Evolutionary conservation across 2,329 filamentous ascomycete species (phyloP).

Genomic region (Alternaria triticina): DNA sequence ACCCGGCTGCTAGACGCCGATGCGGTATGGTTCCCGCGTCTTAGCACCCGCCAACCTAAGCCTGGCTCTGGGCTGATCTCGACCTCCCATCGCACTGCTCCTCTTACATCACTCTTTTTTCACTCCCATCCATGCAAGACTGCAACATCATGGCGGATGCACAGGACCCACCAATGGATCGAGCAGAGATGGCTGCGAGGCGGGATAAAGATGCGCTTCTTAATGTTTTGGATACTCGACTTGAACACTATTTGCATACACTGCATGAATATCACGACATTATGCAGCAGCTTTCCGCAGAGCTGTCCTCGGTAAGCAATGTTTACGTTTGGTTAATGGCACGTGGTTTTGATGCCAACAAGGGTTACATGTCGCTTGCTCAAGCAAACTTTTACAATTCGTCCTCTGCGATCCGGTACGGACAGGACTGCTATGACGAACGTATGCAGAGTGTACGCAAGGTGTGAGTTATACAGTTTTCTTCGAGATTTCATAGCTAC

Average conservation of each 20-base stretch:
- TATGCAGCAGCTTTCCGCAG: slow-evolving; percentile 59
- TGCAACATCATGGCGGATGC: slow-evolving; percentile 15
- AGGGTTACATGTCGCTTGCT: slow-evolving; percentile 64
- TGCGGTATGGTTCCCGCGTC: slow-evolving; percentile 23
- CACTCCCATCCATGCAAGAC: neutral
- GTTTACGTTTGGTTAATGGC: neutral
- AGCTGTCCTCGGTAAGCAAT: slow-evolving; percentile 61
- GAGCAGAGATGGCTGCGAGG: neutral
- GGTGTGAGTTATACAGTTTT: slow-evolving; percentile 46
- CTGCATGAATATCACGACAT: slow-evolving; percentile 71
- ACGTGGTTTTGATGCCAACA: neutral
- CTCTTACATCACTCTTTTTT: neutral
- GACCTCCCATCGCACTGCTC: neutral
- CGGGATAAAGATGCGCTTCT: slow-evolving; percentile 39
- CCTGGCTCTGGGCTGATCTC: neutral
- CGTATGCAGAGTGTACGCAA: slow-evolving; percentile 69
- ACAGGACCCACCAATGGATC: neutral
- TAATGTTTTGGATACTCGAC: slow-evolving; percentile 64
- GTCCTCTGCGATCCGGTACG: slow-evolving; percentile 68
- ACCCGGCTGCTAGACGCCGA: slow-evolving; percentile 15
- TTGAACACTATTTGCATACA: slow-evolving; percentile 69
- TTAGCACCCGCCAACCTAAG: neutral
- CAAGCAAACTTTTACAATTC: slow-evolving; percentile 76
- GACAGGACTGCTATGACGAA: slow-evolving; percentile 73
- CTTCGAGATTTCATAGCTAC: too few species aligned